Base-by-base conservation (phyloP, 495 filamentous ascomycete genomes). In the Talaromyces liani region DNA sequence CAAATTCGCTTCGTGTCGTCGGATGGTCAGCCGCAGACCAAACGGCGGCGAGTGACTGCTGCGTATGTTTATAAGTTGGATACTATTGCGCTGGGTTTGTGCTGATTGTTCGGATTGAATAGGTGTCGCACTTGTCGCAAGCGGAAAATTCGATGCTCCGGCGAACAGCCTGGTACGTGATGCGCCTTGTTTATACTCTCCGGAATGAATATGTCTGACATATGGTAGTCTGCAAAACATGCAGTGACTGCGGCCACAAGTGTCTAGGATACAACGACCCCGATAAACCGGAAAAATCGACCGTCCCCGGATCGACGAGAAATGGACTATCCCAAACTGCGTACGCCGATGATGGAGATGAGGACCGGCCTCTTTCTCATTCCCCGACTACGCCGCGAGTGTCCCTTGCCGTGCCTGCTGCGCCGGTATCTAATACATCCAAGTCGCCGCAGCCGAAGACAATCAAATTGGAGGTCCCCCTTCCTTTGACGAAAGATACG, bases 91-190 rank as follows among this genome's bases (percentile, higher is more conserved):
- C 60, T 66, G 57, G 63, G 10, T 36, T 53, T 54, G 8, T 53
- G 25, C 58, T 41, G 18, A 60, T 61, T 29, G 61, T 59, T 68
- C 18, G 58, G 60, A 20, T 65, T 22, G 66, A 36, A 64, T 67
- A 90, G 88, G 66, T 91, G 90, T 75, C 80, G 86, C 64, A 93
- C 89, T 61, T 91, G 89, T 74, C 87, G 90, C 72, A 91, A 87
- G 69, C 84, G 90, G 73, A 93, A 93, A 76, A 92, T 90, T 62
- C 83, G 90, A 73, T 93, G 90, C 71, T 90, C 88, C 27, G 90
- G 90, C 62, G 88, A 91, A 75, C 85, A 86, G 66, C 87, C 87
- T 73, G 75, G 78, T 80, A 70, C 55, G 72, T 66, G 12, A 53
- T 36, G 22, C 20, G 9, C 3, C 27, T 29, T 8, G 33, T 10